Evolutionary conservation across 768 basidiomycete genomes (phyloP).

Genomic region (Mycena venus): DNA sequence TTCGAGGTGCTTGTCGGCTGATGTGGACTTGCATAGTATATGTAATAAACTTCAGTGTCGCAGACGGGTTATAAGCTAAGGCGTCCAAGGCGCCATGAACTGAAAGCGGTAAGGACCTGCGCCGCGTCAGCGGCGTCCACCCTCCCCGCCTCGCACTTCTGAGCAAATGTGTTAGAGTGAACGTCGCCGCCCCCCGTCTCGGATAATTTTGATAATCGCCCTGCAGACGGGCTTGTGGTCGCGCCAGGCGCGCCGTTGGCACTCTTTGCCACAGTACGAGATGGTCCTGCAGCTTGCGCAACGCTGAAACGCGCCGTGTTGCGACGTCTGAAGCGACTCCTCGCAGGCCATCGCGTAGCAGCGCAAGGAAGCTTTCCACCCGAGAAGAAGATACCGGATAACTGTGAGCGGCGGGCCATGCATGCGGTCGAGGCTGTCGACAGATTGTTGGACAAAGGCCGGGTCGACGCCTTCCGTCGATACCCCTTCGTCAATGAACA

Average conservation of each 20-base stretch:
- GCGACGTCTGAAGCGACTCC: slow-evolving; percentile 7
- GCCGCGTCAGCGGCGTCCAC: slow-evolving; percentile 4
- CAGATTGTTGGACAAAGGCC: background rate
- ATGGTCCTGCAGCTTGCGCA: slow-evolving; percentile 1
- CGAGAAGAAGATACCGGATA: background rate
- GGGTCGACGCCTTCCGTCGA: background rate
- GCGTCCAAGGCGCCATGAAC: slow-evolving; percentile 1
- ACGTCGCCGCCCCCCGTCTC: slow-evolving; percentile 13
- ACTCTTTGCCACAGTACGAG: slow-evolving; percentile 1
- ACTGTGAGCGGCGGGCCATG: background rate
- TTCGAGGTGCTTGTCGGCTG: background rate
- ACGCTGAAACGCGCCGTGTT: slow-evolving; percentile 1
- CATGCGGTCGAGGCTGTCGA: background rate
- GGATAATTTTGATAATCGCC: background rate
- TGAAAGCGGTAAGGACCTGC: background rate
- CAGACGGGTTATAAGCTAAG: background rate
- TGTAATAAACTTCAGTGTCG: background rate
- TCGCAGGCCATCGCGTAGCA: slow-evolving; percentile 11
- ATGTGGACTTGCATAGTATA: background rate
- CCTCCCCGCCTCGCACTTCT: background rate
- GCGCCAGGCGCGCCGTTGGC: slow-evolving; percentile 9
- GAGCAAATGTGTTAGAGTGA: background rate
- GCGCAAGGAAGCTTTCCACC: slow-evolving; percentile 3
- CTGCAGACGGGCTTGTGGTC: slow-evolving; percentile 3
- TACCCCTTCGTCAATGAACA: background rate